A percentile compares a stretch with the other conserved stretches of the same genome.
Conservation (phyloP, 257 asterid species). For the Echium plantagineum region DNA sequence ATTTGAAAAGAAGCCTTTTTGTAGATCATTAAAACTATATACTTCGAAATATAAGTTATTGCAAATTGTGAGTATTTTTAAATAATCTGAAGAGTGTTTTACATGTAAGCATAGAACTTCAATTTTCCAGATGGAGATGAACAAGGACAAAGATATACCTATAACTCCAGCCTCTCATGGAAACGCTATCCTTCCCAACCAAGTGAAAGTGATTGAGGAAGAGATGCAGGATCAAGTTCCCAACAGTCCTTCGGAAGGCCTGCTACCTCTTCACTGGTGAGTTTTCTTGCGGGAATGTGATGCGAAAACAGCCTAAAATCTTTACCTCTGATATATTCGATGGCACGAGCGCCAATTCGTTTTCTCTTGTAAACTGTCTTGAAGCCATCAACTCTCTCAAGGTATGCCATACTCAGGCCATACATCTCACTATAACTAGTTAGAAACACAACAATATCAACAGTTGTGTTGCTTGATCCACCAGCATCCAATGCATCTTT, state of each 20-base stretch:
- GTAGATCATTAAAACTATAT: too few species aligned
- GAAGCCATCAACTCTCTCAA: conserved; percentile 61
- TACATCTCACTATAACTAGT: conserved; percentile 50
- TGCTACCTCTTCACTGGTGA: conserved; percentile 52
- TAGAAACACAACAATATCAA: conserved; percentile 41
- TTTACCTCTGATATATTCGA: conserved; percentile 30
- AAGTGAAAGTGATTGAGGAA: conserved; percentile 24
- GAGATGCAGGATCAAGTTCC: conserved; percentile 80
- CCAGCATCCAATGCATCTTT: conserved; percentile 14
- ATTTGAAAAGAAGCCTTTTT: too few species aligned
- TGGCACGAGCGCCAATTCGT: conserved; percentile 52
- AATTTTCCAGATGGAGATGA: too few species aligned
- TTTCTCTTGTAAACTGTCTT: conserved; percentile 62
- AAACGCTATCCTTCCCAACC: not conserved
- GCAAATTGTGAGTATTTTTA: too few species aligned
- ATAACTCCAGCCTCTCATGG: not conserved
- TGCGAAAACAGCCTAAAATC: conserved; percentile 53
- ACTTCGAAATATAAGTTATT: too few species aligned
- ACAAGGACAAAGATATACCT: not conserved
- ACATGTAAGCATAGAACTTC: not conserved
- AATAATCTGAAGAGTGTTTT: not conserved
- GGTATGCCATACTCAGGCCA: conserved; percentile 66
- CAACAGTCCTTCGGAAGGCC: conserved; percentile 70
- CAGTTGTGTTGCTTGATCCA: conserved; percentile 13
- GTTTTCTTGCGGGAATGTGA: conserved; percentile 74